Conservation (phyloP, 2,329 filamentous ascomycete genomes). For the Clonostachys chloroleuca region DNA sequence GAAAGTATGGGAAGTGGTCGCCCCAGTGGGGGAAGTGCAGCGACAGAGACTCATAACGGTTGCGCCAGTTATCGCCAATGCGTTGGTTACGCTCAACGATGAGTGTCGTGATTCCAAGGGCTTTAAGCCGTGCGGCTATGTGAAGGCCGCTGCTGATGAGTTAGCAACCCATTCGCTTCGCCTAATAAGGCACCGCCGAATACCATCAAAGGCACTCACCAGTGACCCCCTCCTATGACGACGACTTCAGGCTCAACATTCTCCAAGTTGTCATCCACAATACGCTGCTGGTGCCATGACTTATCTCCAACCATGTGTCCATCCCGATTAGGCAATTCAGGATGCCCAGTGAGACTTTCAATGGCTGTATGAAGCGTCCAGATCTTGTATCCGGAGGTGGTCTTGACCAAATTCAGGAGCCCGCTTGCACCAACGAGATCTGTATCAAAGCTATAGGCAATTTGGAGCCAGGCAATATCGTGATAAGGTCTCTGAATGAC, state of each 20-base stretch:
- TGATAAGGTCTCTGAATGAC: no score
- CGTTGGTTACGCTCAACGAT: constrained; percentile 52
- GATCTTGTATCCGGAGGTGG: constrained; percentile 21
- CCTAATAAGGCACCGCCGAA: background rate
- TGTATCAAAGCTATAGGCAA: constrained; percentile 5
- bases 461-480: constrained; percentile 7
- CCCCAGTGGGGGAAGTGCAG: constrained; percentile 64
- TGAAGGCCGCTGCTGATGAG: no score
- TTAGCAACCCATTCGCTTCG: no score
- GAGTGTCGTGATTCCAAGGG: constrained; percentile 49
- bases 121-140: constrained; percentile 51
- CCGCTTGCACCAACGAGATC: constrained; percentile 19
- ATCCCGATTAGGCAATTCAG: constrained; percentile 16
- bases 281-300: constrained; percentile 22
- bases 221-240: constrained; percentile 40
- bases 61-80: constrained; percentile 63
- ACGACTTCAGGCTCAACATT: constrained; percentile 44
- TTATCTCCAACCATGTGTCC: constrained; percentile 23
- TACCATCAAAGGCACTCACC: constrained; percentile 1
- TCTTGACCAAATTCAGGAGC: constrained; percentile 21
- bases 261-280: constrained; percentile 10
- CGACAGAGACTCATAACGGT: constrained; percentile 59
- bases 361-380: constrained; percentile 26
- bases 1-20: constrained; percentile 58
- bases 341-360: constrained; percentile 21